Base-by-base conservation (phyloP, 1,284 basidiomycete genomes). In the Phaffia rhodozyma region DNA sequence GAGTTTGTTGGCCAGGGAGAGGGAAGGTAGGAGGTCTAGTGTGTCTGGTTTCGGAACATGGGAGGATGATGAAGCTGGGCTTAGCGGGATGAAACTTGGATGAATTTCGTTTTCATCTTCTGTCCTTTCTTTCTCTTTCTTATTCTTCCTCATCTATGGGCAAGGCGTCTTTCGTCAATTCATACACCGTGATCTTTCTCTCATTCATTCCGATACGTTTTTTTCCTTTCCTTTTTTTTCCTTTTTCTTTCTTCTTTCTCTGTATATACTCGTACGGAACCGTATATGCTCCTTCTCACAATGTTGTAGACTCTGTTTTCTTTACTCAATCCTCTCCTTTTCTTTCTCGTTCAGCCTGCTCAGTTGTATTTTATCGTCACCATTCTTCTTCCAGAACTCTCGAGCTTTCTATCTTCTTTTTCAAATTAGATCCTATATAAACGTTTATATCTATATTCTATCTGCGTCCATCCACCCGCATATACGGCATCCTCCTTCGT, bases 21-120 rank as follows among this genome's bases (percentile, higher is more conserved):
- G 60, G 47, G 60, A 62, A 51, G 60, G 54, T 21, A 29, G 49
- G 30, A 3, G 49, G 34, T 23, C 9, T 34, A 55, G 49, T 29
- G 29, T 9, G 54, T 5, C 18, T 55, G 6, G 25, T 18, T 16
- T 27, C 27, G 18, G 52, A 47, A 25, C 52, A 54, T 25, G 60
- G 48, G 38, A n/a, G n/a, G 32, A 58, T 58, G 56, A 47, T 25
- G 21, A 58, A 47, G 56, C 38, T 58, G 56, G 56, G 56, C 47
- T 58, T 18, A 47, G 38, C 13, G 56, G 48, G 54, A 55, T 55
- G 29, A n/a, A 29, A 32, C n/a, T n/a, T 18, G 25, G 27, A 5
- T n/a, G 25, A 34, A 32, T 18, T 55, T n/a, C 23, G 4, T 13
- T 55, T 29, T 20, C 32, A 5, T 7, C 6, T n/a, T 7, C 23